A percentile compares a stretch with the other conserved stretches of the same genome.
phyloP scores from a whole-genome alignment of 352 stramenopile species.

The Pelagophyceae sp. region DNA sequence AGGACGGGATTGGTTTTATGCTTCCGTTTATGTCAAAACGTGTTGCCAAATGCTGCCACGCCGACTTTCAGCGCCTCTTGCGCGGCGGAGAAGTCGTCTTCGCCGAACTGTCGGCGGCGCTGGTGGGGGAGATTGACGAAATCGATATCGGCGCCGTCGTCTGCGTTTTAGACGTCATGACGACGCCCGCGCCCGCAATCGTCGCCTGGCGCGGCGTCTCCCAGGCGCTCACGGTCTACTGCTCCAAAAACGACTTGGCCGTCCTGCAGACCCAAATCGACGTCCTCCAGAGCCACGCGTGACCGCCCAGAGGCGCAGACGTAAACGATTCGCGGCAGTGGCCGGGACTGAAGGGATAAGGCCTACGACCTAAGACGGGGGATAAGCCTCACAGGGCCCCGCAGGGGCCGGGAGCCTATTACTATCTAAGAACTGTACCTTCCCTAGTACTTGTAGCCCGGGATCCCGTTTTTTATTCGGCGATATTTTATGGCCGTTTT shows the following conservation, averaged over 20 bases:
- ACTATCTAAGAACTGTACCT: too few relatives aligned
- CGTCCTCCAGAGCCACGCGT: too few relatives aligned
- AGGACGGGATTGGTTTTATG: conserved; percentile 68
- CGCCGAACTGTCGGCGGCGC: not conserved
- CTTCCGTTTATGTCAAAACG: conserved; percentile 74
- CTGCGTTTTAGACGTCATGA: not conserved
- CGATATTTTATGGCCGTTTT: too few relatives aligned
- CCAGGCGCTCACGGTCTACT: not conserved
- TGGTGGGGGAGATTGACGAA: not conserved
- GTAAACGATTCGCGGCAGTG: too few relatives aligned
- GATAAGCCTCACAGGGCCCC: too few relatives aligned
- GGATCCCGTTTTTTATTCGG: too few relatives aligned
- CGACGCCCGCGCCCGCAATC: not conserved
- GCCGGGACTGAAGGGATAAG: too few relatives aligned
- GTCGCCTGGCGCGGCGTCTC: not conserved
- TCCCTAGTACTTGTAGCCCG: too few relatives aligned
- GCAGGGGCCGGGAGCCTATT: too few relatives aligned
- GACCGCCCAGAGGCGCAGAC: too few relatives aligned
- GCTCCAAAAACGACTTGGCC: not conserved
- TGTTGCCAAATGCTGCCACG: conserved; percentile 33
- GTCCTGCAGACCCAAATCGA: not conserved
- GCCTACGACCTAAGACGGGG: too few relatives aligned
- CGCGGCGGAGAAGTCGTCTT: not conserved
- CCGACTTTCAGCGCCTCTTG: not conserved
- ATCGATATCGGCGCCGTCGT: conserved; percentile 3